Base-by-base conservation (phyloP, 495 filamentous ascomycete genomes). In the Trichoderma orchidacearum region DNA sequence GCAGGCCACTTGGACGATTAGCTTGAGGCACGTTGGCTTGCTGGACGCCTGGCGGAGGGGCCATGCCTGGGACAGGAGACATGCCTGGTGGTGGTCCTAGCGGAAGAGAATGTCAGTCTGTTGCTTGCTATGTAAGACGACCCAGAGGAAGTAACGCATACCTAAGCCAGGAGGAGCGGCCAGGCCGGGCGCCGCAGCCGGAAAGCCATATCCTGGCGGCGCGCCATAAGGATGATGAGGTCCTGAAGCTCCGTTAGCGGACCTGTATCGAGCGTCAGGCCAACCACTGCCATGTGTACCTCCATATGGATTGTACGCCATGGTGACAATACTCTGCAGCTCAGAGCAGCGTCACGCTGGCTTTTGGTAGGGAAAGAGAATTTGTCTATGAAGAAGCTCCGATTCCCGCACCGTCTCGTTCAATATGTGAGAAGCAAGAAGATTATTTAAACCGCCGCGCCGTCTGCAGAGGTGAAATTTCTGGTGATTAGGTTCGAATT, bases 131-230 rank as follows among this genome's bases (percentile, higher is more conserved):
- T 35, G 35, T 27, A 53, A 56, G 5, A 53, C 55, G 54, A 55
- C 54, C 56, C 59, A 55, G 53, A 15, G 52, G 45, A 48, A 50
- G 54, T 9, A 56, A 52, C 54, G 68, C 83, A 72, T 80, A 89
- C 90, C 90, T 81, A 95, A 81, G 64, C 89, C 90, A 57, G 91
- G 90, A 54, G 90, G 87, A 63, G 85, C 82, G 59, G 80, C 81
- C 75, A 87, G 80, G 45, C 81, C 81, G 51, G 83, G 84, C 27
- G 82, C 68, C 60, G 78, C 74, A 55, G 81, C 87, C 58, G 87
- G 86, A 66, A 87, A 90, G 58, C 79, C 80, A 71, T 82, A 93
- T 54, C 81, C 79, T 15, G 89, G 87, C 58, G 86, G 82, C 6
- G 81, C 76, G 59, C 85, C 85, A 74, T 85, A 92, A 66, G 79